phyloP scores from a whole-genome alignment of 1,284 basidiomycete genomes.

The Rhodotorula sp. region DNA sequence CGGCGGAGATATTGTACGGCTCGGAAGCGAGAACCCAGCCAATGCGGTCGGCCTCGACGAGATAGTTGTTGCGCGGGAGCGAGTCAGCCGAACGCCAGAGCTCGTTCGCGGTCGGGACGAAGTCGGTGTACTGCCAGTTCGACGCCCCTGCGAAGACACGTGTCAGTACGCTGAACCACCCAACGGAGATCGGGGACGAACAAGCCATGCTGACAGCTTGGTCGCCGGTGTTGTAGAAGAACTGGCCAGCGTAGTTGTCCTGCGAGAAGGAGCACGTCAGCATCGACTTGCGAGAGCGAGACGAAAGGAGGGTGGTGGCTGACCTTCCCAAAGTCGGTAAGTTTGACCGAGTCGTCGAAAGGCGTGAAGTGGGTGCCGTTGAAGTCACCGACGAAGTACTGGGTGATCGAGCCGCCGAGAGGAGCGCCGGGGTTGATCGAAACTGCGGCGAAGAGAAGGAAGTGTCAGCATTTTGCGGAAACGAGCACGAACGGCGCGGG shows the following conservation, averaged over 20 bases:
- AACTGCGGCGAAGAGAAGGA: background rate
- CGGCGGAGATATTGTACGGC: conserved; percentile 10
- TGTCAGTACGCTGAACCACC: too few relatives aligned
- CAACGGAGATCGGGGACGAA: background rate
- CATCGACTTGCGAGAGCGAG: too few relatives aligned
- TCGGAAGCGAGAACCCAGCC: conserved; percentile 6
- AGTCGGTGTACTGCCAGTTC: conserved; percentile 16
- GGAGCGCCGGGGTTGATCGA: conserved; percentile 15
- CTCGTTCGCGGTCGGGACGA: conserved; percentile 13
- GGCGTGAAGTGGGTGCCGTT: conserved; percentile 7
- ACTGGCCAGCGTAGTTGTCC: conserved; percentile 7
- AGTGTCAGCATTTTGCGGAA: too few relatives aligned
- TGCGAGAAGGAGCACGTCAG: too few relatives aligned
- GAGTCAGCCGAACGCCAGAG: conserved; percentile 17
- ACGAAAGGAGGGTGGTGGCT: too few relatives aligned
- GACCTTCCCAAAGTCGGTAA: conserved; percentile 1
- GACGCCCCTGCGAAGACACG: background rate
- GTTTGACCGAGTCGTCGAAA: background rate
- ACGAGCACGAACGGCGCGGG: too few relatives aligned
- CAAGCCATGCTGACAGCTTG: conserved; percentile 3
- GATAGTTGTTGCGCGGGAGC: conserved; percentile 15
- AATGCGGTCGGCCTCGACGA: conserved; percentile 5
- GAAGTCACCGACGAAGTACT: conserved; percentile 11
- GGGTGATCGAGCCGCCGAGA: conserved; percentile 1
- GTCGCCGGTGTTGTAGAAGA: background rate